phyloP scores from a whole-genome alignment of 2,329 filamentous ascomycete genomes.

The Sarocladium kiliense region DNA sequence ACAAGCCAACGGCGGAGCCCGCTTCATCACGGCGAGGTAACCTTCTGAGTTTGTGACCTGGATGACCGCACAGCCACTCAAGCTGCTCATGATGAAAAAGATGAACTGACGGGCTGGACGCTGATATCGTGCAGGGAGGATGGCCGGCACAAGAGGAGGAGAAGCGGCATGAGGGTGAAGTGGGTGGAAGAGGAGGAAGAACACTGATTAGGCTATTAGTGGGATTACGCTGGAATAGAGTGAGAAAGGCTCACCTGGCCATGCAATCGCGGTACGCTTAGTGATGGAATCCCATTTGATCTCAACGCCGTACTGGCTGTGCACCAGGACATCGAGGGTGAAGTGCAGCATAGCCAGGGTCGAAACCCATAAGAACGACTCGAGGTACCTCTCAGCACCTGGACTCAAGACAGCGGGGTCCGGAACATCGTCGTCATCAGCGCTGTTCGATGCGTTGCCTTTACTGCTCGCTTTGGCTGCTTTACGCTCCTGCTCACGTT shows the following conservation, averaged over 20 bases:
- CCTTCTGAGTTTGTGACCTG: constrained; percentile 72
- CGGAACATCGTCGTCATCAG: constrained; percentile 21
- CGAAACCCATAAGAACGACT: constrained; percentile 52
- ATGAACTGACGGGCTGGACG: constrained; percentile 47
- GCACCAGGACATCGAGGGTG: constrained; percentile 72
- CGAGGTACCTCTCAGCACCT: constrained; percentile 45
- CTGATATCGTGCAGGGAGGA: constrained; percentile 44
- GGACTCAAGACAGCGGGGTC: constrained; percentile 32
- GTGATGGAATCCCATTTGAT: constrained; percentile 55
- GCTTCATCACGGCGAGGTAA: constrained; percentile 89
- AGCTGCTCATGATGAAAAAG: constrained; percentile 59
- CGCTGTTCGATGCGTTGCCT: constrained; percentile 15
- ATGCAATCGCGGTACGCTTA: constrained; percentile 45
- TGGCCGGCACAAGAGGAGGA: constrained; percentile 42
- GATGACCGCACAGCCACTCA: constrained; percentile 72
- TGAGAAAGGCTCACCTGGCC: constrained; percentile 36
- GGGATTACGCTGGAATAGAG: neutral
- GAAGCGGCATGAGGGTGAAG: constrained; percentile 50
- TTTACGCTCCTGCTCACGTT: constrained; percentile 27
- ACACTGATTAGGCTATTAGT: constrained; percentile 36
- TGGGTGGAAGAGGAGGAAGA: constrained; percentile 49
- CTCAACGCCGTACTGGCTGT: constrained; percentile 69
- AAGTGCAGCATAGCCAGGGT: constrained; percentile 69
- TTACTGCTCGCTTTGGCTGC: constrained; percentile 12
- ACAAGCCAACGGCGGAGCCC: constrained; percentile 80